Evolutionary conservation across 2,329 filamentous ascomycete species (phyloP), one percentile per base, ranked within the genome.

Genomic region (Dothistroma pini): DNA sequence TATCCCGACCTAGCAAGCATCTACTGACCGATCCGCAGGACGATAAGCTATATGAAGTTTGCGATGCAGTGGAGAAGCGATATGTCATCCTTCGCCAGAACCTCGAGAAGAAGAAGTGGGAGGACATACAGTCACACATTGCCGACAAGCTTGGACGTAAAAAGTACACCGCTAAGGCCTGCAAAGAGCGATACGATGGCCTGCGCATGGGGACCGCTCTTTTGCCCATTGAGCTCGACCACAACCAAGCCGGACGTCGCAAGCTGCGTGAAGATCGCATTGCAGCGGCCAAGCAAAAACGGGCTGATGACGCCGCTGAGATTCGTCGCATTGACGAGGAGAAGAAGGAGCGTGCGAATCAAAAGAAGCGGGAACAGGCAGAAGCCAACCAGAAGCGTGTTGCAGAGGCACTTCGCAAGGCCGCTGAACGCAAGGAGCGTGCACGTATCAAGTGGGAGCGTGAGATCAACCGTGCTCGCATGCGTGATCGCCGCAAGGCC

Each of bases 141-240:
- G 77, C 80, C 67, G 76, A 77, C 51, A 75, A 75, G 44, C 60
- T 69, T 12, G 35, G 55, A 2, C 65, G 68, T 59, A 68, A 66
- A 58, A 75, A 79, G 57, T 82, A 80, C 74, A 78, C 78, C 19
- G 74, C 74, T 22, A 76, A 76, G 10, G 80, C 81, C 22, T 82
- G 80, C 69, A 70, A 74, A 21, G 71, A 78, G 58, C 78, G 80
- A 31, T 79, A 75, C 62, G 69, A 74, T 34, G 72, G 71, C 14
- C 67, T 81, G 16, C 65, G 74, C 21, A 66, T 75, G 34, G 80
- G 78, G n/a, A 78, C 71, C 8, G 80, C 79, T 2, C 72, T 72
- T 32, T 75, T 77, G 19, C 79, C 80, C 1, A 76, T 76, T 21
- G 79, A 80, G 44, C 62, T 75, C 10, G 75, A 79, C 58, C 71